These are phyloP conservation scores for Apiotrichum laibachii DNA, from an alignment of 1,284 basidiomycete species.

Conservation along the genomic window DNA sequence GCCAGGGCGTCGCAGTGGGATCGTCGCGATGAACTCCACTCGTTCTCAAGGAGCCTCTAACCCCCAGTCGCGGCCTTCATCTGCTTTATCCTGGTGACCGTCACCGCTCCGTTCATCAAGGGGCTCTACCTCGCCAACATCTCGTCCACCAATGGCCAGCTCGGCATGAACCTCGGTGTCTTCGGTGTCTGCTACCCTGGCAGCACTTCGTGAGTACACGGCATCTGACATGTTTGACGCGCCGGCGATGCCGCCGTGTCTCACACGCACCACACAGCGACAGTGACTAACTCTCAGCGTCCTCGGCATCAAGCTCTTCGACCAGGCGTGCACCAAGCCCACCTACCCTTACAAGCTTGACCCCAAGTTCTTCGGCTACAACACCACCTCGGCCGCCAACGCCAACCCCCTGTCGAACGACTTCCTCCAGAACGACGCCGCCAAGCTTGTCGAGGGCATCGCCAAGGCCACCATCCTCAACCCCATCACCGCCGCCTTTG, in stretches of 20 bases:
- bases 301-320: conserved; percentile 9
- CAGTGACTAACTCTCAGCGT: not conserved
- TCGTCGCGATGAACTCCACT: not conserved
- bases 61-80: conserved; percentile 10
- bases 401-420: conserved; percentile 8
- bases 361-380: conserved; percentile 11
- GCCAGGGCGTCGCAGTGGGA: too few species aligned
- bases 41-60: not conserved
- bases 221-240: too few species aligned
- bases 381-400: conserved; percentile 1
- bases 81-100: conserved; percentile 13
- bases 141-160: not conserved
- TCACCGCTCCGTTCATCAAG: conserved; percentile 14
- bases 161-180: conserved; percentile 12
- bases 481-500: conserved; percentile 11
- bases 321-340: conserved; percentile 9
- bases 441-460: conserved; percentile 4
- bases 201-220: conserved; percentile 2
- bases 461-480: conserved; percentile 14
- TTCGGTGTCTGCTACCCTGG: conserved; percentile 14
- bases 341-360: conserved; percentile 9
- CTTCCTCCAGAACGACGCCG: conserved; percentile 5
- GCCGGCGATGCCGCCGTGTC: too few species aligned
- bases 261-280: too few species aligned
- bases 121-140: conserved; percentile 6